Percentiles rank a stretch among this genome's conserved stretches.
Evolutionary conservation across 1,284 basidiomycete species (phyloP).

Genomic region (Tilletia walkeri): DNA sequence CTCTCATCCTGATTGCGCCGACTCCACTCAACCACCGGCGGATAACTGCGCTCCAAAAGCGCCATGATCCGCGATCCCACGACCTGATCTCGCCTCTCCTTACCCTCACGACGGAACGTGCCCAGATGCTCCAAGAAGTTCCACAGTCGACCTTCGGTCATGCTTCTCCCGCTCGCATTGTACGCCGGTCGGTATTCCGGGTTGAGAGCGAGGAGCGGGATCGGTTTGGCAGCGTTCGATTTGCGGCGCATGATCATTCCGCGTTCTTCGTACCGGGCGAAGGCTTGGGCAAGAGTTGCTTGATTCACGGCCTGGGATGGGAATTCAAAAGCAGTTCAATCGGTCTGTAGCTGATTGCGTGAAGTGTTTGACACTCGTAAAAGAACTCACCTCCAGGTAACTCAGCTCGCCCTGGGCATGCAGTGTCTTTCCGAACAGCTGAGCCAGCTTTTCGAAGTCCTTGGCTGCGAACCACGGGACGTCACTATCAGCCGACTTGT

Average conservation of each 20-base stretch:
- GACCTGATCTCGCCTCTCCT: constrained; percentile 42
- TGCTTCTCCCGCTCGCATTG: not conserved
- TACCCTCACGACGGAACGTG: constrained; percentile 55
- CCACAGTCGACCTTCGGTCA: constrained; percentile 37
- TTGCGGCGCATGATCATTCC: constrained; percentile 41
- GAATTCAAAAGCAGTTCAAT: not conserved
- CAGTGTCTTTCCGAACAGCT: constrained; percentile 56
- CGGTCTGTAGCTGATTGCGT: not conserved
- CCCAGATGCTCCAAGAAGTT: constrained; percentile 50
- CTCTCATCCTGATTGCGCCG: not conserved
- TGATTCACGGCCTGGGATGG: constrained; percentile 34
- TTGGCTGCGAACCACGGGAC: constrained; percentile 54
- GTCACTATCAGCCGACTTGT: constrained; percentile 16
- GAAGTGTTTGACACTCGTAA: too few species aligned
- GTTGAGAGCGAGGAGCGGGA: constrained; percentile 53
- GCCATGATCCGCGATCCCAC: constrained; percentile 11
- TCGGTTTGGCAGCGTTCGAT: constrained; percentile 46
- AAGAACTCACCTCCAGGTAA: constrained; percentile 49
- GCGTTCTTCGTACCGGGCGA: constrained; percentile 45
- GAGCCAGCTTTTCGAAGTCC: constrained; percentile 53
- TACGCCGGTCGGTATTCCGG: constrained; percentile 48
- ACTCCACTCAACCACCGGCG: constrained; percentile 19
- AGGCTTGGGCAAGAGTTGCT: constrained; percentile 45
- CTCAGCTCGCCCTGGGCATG: constrained; percentile 55
- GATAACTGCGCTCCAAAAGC: not conserved